Evolutionary conservation across 2,329 filamentous ascomycete species (phyloP).

Genomic region (Calonectria crousiana): DNA sequence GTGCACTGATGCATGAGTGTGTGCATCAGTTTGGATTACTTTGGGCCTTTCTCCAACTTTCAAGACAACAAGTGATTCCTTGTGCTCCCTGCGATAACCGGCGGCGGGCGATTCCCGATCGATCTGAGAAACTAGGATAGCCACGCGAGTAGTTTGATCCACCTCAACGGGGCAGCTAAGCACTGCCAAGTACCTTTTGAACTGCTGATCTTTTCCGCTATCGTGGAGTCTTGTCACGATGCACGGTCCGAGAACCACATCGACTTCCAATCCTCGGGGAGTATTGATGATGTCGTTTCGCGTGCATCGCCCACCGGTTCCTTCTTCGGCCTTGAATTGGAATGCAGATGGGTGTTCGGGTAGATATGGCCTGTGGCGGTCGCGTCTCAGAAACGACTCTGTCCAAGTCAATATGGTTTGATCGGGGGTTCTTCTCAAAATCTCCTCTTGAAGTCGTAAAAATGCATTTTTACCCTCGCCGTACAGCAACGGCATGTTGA

Average conservation of each 20-base stretch:
- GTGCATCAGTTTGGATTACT: neutral
- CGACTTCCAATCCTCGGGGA: neutral
- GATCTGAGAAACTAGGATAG: neutral
- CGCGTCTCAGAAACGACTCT: neutral
- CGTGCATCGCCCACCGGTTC: neutral
- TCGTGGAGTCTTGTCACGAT: neutral
- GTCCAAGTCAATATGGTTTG: slow-evolving; percentile 49
- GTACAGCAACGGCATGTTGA: slow-evolving; percentile 52
- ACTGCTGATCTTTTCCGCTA: neutral
- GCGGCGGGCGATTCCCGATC: neutral
- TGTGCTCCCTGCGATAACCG: slow-evolving; percentile 2
- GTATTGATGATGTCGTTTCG: slow-evolving; percentile 7
- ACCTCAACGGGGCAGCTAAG: slow-evolving; percentile 15
- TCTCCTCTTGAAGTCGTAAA: slow-evolving; percentile 49
- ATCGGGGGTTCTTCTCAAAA: slow-evolving; percentile 48
- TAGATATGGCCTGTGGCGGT: neutral
- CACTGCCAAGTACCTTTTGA: neutral
- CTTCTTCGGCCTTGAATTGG: neutral
- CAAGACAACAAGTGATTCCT: neutral
- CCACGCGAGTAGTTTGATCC: neutral
- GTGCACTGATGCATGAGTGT: neutral
- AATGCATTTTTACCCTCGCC: slow-evolving; percentile 52
- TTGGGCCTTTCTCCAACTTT: neutral
- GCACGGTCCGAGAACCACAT: neutral
- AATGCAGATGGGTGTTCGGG: neutral